Evolutionary conservation across 768 basidiomycete genomes (phyloP), one percentile per base, ranked within the genome.

Genomic region (Mycena haematopus): DNA sequence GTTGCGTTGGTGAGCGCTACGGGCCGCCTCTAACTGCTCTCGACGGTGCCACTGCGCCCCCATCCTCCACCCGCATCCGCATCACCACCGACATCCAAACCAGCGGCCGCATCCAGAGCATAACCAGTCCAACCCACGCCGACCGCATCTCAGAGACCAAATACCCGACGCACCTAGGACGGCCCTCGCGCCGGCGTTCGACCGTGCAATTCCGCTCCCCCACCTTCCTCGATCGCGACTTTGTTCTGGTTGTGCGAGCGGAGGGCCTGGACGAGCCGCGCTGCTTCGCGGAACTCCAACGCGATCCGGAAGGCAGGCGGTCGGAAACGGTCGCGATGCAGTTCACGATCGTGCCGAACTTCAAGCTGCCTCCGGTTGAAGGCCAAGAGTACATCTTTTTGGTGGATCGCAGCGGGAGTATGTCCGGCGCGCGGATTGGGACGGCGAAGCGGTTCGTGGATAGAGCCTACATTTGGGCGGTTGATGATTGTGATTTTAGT

Each of bases 351-450:
- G 79, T 88, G 5, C 86, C 87, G 1, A 81, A 78, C 45, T 82
- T 83, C 60, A 69, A 75, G 21, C 67, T 85, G 4, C 78, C 79
- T 1, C 76, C 76, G 1, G 67, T 85, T 1, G 60, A 61, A 13
- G 68, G 74, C 0, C 86, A 86, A 54, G 87, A 89, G 60, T 89
- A 83, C 57, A 73, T 89, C 0, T 89, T 89, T 63, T 58, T 89
- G 8, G 74, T 89, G 13, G 87, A 89, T 63, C 74, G 86, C 50
- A 85, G 82, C 21, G 81, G 83, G 0, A 86, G 84, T 24, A 62
- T 62, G 88, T 0, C 0, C 0, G 71, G 70, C 24, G 42, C 25
- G 13, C 68, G 81, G 6, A 82, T 87, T 2, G 76, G 76, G 36
- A 80, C 76, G 2, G 85, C 86, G 8, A 86, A 81, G 63, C 60